Base-by-base conservation (phyloP, 192 early-diverging fungal genomes). In the Diversispora epigaea region DNA sequence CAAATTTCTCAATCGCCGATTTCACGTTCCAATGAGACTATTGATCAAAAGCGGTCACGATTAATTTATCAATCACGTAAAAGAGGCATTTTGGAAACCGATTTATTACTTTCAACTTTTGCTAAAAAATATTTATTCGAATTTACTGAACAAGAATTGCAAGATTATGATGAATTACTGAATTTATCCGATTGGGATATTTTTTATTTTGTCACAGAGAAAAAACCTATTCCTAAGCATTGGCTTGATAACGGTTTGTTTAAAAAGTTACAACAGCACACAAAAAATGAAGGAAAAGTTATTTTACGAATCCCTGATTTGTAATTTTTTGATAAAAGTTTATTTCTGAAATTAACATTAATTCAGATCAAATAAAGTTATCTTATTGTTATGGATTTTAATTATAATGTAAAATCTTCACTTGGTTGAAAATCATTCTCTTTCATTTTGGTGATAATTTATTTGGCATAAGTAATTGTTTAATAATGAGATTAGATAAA, bases 111-210 rank as follows among this genome's bases (percentile, higher is more conserved):
- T 9, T 94, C 93, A 43, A 97, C 96, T 4, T 97, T 94, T 86
- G 91, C 93, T 12, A 79, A 81, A 49, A 86, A 89, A 55, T 82
- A 89, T 73, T 77, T 99, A 32, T 45, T 46, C 11, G 32, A 56
- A 0, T 80, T 95, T 64, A 68, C 81, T 21, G 75, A 81, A 41
- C 74, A 79, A 3, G 86, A 95, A 72, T 80, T 98, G 76, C 78
- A 77, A 6, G 89, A 95, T 68, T 90, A 92, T 66, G 97, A 97
- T 73, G 67, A 81, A 68, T 81, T 99, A 66, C 81, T 99, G 79
- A 91, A 95, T 76, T 88, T 90, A 58, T 87, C 90, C 12, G 97
- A 99, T 80, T 99, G 97, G 97, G 96, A 98, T 79, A 94, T 99
- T 61, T 99, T 93, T 77, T 96, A 98, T 77, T 98, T 94, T 93